Evolutionary conservation across 2,329 filamentous ascomycete genomes (phyloP), one percentile per base, ranked within the genome.

Genomic region (Fusarium redolens): DNA sequence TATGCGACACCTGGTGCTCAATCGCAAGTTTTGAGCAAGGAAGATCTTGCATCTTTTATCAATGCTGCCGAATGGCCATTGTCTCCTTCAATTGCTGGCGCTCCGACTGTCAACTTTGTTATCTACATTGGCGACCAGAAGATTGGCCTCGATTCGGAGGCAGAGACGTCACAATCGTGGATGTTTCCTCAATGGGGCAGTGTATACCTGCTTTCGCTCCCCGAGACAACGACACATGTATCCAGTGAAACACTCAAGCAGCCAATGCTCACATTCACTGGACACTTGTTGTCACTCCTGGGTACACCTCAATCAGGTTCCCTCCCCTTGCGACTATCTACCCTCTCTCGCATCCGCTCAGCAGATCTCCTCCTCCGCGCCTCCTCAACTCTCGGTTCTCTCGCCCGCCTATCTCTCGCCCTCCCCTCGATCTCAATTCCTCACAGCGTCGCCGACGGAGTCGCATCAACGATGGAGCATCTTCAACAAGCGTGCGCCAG

Each of bases 61-160:
- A 99, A 99, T 78, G 95, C 96, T 5, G 96, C 96, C 4, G 96
- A 99, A 83, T 99, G 96, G 96, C 96, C 96, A 1, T 84, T 99
- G 5, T 97, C 93, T 70, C 96, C 96, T 1, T 97, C 94, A 63
- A 98, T 99, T 74, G 96, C 95, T 45, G 91, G 90, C 22, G 96
- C 96, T 0, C 96, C 96, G 2, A 99, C 96, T 0, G 91, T 99
- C 78, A 98, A 99, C 82, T 98, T 99, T 80, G 91, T 98, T 63
- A 87, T 98, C 33, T 99, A 96, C 78, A 91, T 97, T 12, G 94
- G 95, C 10, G 91, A 93, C 65, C 89, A 92, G 65, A 94, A 91
- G 14, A 95, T 94, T 69, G 85, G 82, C 8, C 77, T 86, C 58
- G 82, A 84, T 48, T 81, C 84, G 5, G 82, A 84, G 60, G 77